Base-by-base conservation (phyloP, 768 basidiomycete genomes). In the Boletus eberwhitei region DNA sequence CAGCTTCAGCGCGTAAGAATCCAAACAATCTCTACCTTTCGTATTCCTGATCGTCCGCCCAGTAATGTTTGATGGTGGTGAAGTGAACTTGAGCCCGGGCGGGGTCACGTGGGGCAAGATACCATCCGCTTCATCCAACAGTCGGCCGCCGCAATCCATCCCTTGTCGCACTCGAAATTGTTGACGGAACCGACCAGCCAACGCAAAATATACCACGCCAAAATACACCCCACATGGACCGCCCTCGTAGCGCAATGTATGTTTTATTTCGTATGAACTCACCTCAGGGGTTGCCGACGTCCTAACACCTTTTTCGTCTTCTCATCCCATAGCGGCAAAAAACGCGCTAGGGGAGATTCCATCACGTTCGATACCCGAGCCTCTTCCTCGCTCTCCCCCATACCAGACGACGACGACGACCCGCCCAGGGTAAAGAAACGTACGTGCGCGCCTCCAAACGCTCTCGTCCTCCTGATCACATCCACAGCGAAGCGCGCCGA, bases 401-500 rank as follows among this genome's bases (percentile, higher is more conserved):
- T 59, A 24, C 65, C 65, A 5, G 59, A 73, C 6, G 70, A 73
- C 34, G 70, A 73, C 34, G 63, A 68, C 12, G 51, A 38, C 34
- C 40, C 64, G 17, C 70, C 73, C 35, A 75, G 69, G 22, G 64
- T 71, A 17, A 84, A 82, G 74, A 80, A 81, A 75, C 69, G 82
- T 81, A 63, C 60, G 79, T 71, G 42, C 39, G 48, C 48, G 41
- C 39, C 32, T 34, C 21, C 12, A 36, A 31, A 29, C 35, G 4
- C n/a, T 12, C 38, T 8, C 22, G 7, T 41, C 11, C 22, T 29
- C 5, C 44, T 55, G 11, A 55, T 47, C 48, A 38, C 12, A n/a
- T 31, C 26, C 49, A 48, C 53, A 89, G 87, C 77, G 4, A 88
- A 83, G 67, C 82, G 85, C 41, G 88, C 86, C 17, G 88, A 90